Conservation (phyloP, 2,329 filamentous ascomycete genomes). For the Keithomyces neogunnii region DNA sequence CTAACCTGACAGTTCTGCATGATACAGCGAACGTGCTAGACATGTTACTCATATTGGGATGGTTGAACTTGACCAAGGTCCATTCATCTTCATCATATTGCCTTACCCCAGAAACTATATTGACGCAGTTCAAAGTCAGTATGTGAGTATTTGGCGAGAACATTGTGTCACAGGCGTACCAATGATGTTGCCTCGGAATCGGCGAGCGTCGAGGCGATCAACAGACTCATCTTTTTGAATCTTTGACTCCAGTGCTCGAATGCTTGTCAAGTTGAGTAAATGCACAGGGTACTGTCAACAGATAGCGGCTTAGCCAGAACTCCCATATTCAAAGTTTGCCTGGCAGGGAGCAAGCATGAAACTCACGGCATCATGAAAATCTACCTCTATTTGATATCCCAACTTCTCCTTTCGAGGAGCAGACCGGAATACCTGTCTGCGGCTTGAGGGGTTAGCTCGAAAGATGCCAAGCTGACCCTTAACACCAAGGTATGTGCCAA, state of each 20-base stretch:
- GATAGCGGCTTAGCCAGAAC: background rate
- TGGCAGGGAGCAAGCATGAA: background rate
- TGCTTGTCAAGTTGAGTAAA: slow-evolving; percentile 55
- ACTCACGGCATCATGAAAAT: slow-evolving; percentile 62
- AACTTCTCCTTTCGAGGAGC: slow-evolving; percentile 49
- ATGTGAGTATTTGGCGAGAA: background rate
- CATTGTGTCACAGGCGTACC: slow-evolving; percentile 27
- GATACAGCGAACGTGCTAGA: slow-evolving; percentile 41
- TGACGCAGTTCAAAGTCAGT: background rate
- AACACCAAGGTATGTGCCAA: slow-evolving; percentile 58
- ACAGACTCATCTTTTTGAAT: slow-evolving; percentile 42
- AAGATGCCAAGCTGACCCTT: slow-evolving; percentile 60
- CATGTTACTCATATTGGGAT: slow-evolving; percentile 16
- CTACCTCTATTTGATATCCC: slow-evolving; percentile 56
- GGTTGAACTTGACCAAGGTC: slow-evolving; percentile 51
- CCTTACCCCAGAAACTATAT: slow-evolving; percentile 49
- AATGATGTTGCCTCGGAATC: slow-evolving; percentile 68
- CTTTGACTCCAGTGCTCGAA: slow-evolving; percentile 50
- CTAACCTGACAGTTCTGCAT: slow-evolving; percentile 55
- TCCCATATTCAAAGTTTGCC: too few relatives aligned
- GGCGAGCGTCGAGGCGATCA: slow-evolving; percentile 47
- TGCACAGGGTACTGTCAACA: slow-evolving; percentile 56
- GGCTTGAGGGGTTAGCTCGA: slow-evolving; percentile 49
- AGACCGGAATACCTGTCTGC: slow-evolving; percentile 51
- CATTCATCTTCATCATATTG: slow-evolving; percentile 64